A percentile compares a stretch with the other conserved stretches of the same genome.
These are phyloP conservation scores for Plectosphaerella plurivora DNA, from an alignment of 2,329 filamentous ascomycete genomes.

Conservation along the genomic window DNA sequence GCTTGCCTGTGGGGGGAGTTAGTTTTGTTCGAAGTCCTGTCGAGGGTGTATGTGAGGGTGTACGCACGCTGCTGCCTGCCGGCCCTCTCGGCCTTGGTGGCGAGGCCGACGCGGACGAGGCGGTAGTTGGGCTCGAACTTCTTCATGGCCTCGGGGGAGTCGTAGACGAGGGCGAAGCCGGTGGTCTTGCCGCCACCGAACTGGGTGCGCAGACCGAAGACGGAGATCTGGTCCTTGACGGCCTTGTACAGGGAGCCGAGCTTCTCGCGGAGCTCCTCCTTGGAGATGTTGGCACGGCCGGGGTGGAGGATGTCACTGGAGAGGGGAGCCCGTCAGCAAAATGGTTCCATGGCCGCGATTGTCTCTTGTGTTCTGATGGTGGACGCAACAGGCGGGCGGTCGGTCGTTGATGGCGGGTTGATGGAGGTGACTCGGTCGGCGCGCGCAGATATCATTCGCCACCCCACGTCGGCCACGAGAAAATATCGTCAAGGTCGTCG, in stretches of 20 bases:
- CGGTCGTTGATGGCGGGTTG: too few relatives aligned
- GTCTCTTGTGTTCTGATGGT: not conserved
- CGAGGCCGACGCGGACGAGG: slow-evolving; percentile 88
- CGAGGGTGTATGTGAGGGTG: not conserved
- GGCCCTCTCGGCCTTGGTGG: slow-evolving; percentile 93
- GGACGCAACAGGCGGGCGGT: not conserved
- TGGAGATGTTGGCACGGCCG: slow-evolving; percentile 96
- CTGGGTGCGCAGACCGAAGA: slow-evolving; percentile 98
- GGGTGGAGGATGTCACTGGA: slow-evolving; percentile 98
- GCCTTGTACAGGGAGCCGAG: slow-evolving; percentile 96
- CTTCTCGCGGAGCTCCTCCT: slow-evolving; percentile 96
- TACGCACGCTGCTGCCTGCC: slow-evolving; percentile 98
- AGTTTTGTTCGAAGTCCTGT: slow-evolving; percentile 7
- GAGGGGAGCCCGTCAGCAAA: slow-evolving; percentile 8
- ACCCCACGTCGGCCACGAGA: too few relatives aligned
- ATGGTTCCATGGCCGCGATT: not conserved
- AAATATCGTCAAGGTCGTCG: too few relatives aligned
- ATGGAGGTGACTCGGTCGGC: too few relatives aligned
- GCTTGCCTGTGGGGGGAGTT: slow-evolving; percentile 72
- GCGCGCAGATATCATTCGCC: too few relatives aligned
- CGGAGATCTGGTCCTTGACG: slow-evolving; percentile 93
- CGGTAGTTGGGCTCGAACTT: slow-evolving; percentile 99
- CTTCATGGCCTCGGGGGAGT: slow-evolving; percentile 97
- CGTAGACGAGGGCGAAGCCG: slow-evolving; percentile 98
- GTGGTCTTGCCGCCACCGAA: slow-evolving; percentile 99